A percentile compares a stretch with the other conserved stretches of the same genome.
These are phyloP conservation scores for Zangia roseola DNA, from an alignment of 768 basidiomycete species.

Conservation along the genomic window DNA sequence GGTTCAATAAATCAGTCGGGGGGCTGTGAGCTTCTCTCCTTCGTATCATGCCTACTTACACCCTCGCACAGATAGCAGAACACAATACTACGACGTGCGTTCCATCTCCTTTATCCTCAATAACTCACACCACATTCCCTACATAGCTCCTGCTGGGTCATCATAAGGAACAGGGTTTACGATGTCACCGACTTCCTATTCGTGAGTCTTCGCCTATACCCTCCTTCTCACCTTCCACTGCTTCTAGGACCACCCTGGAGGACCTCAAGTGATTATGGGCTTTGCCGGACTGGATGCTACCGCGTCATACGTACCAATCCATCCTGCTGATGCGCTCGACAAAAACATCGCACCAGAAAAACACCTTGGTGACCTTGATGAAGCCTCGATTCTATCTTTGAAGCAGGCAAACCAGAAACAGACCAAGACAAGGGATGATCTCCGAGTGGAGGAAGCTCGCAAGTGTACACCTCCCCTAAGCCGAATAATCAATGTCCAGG, in stretches of 20 bases:
- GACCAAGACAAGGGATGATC: conserved; percentile 64
- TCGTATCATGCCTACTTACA: conserved; percentile 36
- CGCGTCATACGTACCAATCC: conserved; percentile 72
- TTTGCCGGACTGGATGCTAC: conserved; percentile 90
- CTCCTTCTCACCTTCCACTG: background rate
- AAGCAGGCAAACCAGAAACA: conserved; percentile 38
- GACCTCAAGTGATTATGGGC: conserved; percentile 74
- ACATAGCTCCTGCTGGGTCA: conserved; percentile 80
- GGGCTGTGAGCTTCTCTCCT: background rate
- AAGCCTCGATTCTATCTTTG: conserved; percentile 40
- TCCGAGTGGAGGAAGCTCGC: conserved; percentile 62
- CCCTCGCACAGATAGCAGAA: conserved; percentile 56
- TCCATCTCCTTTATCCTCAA: conserved; percentile 4
- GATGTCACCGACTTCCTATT: conserved; percentile 80
- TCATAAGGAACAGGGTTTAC: conserved; percentile 78
- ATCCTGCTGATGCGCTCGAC: conserved; percentile 78
- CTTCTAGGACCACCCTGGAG: conserved; percentile 74
- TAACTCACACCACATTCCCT: background rate
- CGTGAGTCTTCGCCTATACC: conserved; percentile 35
- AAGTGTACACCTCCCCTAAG: conserved; percentile 61
- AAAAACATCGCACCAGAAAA: conserved; percentile 68
- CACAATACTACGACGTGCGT: conserved; percentile 56
- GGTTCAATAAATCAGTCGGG: too few species aligned
- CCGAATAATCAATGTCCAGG: conserved; percentile 70
- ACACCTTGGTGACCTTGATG: conserved; percentile 66